Conservation (phyloP, 345 rosid species). For the Gossypium herbaceum region DNA sequence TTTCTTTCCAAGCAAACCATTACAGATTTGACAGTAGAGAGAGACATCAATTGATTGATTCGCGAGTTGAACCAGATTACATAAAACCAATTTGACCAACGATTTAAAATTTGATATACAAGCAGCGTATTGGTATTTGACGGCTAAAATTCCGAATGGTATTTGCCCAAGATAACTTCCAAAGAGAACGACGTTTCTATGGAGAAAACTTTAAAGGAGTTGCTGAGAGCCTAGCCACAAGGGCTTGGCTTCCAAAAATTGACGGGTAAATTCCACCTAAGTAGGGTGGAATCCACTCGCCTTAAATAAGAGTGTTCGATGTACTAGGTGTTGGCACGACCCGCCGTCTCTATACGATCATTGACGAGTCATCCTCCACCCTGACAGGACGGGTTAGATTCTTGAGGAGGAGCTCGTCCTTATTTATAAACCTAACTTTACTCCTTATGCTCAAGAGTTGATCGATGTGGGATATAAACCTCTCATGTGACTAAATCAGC, state of each 20-base stretch:
- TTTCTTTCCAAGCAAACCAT: too few species aligned
- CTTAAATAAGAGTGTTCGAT: slow-evolving; percentile 26
- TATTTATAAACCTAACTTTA: neutral
- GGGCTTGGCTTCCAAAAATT: slow-evolving; percentile 76
- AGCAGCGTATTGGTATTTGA: too few species aligned
- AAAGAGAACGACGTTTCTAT: rapidly evolving
- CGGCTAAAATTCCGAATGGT: too few species aligned
- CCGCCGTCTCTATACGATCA: slow-evolving; percentile 81
- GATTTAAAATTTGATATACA: too few species aligned
- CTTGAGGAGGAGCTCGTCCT: rapidly evolving
- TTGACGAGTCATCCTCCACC: slow-evolving; percentile 63
- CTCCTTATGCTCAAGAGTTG: neutral
- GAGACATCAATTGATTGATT: too few species aligned
- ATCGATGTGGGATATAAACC: neutral
- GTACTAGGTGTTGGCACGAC: slow-evolving; percentile 69
- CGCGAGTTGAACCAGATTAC: too few species aligned
- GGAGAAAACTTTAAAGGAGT: too few species aligned
- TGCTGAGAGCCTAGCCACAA: slow-evolving; percentile 22
- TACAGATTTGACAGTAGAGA: too few species aligned
- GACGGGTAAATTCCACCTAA: slow-evolving; percentile 63
- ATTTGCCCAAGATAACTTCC: too few species aligned
- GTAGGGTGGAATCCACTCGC: slow-evolving; percentile 67
- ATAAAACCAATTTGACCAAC: too few species aligned
- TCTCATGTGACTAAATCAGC: neutral
- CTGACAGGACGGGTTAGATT: slow-evolving; percentile 57